These are phyloP conservation scores for Cladosporium sp. DNA, from an alignment of 2,329 filamentous ascomycete species.

Conservation along the genomic window DNA sequence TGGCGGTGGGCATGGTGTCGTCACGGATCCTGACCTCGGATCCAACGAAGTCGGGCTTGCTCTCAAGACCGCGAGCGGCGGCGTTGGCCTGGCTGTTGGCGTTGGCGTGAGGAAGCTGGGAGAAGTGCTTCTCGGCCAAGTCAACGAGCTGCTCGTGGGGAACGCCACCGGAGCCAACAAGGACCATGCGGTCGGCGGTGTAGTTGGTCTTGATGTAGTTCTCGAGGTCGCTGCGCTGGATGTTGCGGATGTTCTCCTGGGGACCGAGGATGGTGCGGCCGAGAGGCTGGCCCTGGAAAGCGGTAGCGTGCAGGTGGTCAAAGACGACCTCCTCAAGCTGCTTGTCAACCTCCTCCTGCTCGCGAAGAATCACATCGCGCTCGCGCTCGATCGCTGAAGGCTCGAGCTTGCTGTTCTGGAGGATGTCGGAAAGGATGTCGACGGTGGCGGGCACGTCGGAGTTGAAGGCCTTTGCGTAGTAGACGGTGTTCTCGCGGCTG, in stretches of 20 bases:
- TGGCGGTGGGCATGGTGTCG: conserved; percentile 91
- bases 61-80: conserved; percentile 73
- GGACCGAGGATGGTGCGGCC: conserved; percentile 97
- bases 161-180: conserved; percentile 91
- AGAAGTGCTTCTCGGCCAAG: conserved; percentile 95
- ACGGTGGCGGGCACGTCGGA: conserved; percentile 93
- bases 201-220: conserved; percentile 99
- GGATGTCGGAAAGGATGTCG: conserved; percentile 97
- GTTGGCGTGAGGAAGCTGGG: conserved; percentile 72
- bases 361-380: conserved; percentile 96
- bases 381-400: conserved; percentile 90
- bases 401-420: conserved; percentile 99
- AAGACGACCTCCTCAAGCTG: conserved; percentile 99
- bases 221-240: conserved; percentile 84
- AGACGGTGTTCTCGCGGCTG: conserved; percentile 99
- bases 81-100: conserved; percentile 72
- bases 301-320: conserved; percentile 97
- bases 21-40: conserved; percentile 95
- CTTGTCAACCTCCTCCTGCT: conserved; percentile 99
- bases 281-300: conserved; percentile 93
- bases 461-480: conserved; percentile 99
- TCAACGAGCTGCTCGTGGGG: conserved; percentile 93
- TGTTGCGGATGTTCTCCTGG: conserved; percentile 96
- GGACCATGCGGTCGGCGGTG: conserved; percentile 98
- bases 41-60: conserved; percentile 91